A percentile compares a stretch with the other conserved stretches of the same genome.
Conservation (phyloP, 768 basidiomycete genomes). For the Ramaria sp. region DNA sequence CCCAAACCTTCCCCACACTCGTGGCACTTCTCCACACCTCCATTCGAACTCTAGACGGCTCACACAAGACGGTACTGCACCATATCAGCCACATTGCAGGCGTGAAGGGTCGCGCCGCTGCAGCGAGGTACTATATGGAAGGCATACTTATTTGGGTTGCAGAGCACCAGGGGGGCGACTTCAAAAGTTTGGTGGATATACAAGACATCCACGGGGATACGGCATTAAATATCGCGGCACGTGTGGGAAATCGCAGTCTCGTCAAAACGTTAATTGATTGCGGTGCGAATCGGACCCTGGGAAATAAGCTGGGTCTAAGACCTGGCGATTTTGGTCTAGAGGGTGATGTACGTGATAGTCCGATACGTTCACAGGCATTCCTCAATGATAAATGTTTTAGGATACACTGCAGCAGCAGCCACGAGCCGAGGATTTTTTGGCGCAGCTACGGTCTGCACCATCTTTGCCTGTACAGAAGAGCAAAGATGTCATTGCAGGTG, state of each 20-base stretch:
- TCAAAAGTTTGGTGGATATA: slow-evolving; percentile 73
- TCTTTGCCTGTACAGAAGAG: slow-evolving; percentile 78
- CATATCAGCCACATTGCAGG: slow-evolving; percentile 88
- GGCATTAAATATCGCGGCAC: slow-evolving; percentile 87
- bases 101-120: slow-evolving; percentile 74
- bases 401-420: slow-evolving; percentile 23
- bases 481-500: slow-evolving; percentile 75
- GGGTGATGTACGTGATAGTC: slow-evolving; percentile 54
- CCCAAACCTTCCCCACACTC: slow-evolving; percentile 59
- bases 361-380: not conserved
- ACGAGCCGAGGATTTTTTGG: slow-evolving; percentile 71
- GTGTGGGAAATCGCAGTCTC: slow-evolving; percentile 82
- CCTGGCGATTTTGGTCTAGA: slow-evolving; percentile 95
- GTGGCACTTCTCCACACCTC: slow-evolving; percentile 57
- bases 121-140: slow-evolving; percentile 87
- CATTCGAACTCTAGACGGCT: slow-evolving; percentile 81
- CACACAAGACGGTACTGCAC: slow-evolving; percentile 79
- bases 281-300: slow-evolving; percentile 78
- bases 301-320: slow-evolving; percentile 88
- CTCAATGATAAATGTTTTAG: not conserved
- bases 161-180: slow-evolving; percentile 63
- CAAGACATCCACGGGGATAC: slow-evolving; percentile 96
- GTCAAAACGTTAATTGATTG: slow-evolving; percentile 84
- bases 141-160: slow-evolving; percentile 82
- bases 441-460: slow-evolving; percentile 62